Base-by-base conservation (phyloP, 108 stramenopile genomes). In the Seminavis robusta region DNA sequence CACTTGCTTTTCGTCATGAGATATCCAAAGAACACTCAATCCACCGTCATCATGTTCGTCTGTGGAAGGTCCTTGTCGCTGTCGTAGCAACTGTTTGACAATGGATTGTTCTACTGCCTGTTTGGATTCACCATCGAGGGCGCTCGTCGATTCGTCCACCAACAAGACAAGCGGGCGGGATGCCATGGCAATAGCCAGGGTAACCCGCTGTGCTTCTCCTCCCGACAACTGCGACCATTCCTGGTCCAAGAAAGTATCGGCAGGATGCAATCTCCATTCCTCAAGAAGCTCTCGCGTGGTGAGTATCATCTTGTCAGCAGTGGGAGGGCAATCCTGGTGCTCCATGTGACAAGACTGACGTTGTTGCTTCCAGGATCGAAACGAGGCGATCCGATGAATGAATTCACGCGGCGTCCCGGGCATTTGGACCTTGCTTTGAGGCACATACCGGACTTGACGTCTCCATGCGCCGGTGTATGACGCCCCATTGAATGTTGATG, bases 161-260 rank as follows among this genome's bases (percentile, higher is more conserved):
- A 93, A 52, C 19, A 86, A 43, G 0, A 93, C 66, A 39, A 60
- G 45, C 0, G 84, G 83, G n/a, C 49, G 24, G 2, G 70, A 56
- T 2, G 88, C 65, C 16, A 95, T 47, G 13, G 90, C 84, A n/a
- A 92, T 78, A 0, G 94, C 90, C 51, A 92, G 56, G 11, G 76
- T 38, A 24, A 81, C 57, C 10, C 90, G 67, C 57, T 95, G 94
- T n/a, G 74, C 72, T 69, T 92, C 88, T 33, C 90, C 93, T 3
- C 93, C 93, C 2, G 83, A 85, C 2, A 94, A 71, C 20, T 66
- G 71, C 33, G 74, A 70, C 92, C 90, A 92, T 3, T 62, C 56
- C 45, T 74, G 68, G 32, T 84, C 77, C 16, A 65, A 61, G 11
- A 38, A 24, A 3, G 17, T 26, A 17, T n/a, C 4, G n/a, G n/a